Percentiles rank a stretch among this genome's conserved stretches.
These are phyloP conservation scores for Lentinus polychrous DNA, from an alignment of 1,284 basidiomycete species.

Conservation along the genomic window DNA sequence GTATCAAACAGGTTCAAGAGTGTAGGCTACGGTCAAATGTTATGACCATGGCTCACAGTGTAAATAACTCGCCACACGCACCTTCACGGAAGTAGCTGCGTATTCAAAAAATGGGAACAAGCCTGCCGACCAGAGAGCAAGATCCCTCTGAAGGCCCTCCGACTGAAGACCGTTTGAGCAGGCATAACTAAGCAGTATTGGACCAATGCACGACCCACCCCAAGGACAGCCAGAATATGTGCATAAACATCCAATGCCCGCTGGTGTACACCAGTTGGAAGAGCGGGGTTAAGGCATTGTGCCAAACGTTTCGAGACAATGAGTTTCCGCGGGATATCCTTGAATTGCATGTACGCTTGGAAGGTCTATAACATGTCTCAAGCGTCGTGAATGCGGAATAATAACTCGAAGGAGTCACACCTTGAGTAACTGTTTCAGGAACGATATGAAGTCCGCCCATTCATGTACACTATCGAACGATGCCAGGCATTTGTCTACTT, in stretches of 20 bases:
- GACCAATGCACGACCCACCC: conserved; percentile 45
- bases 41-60: not conserved
- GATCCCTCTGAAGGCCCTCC: conserved; percentile 83
- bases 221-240: conserved; percentile 86
- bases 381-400: conserved; percentile 2
- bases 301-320: conserved; percentile 93
- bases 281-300: conserved; percentile 94
- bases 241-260: conserved; percentile 93
- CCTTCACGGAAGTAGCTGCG: conserved; percentile 92
- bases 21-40: conserved; percentile 49
- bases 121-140: conserved; percentile 93
- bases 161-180: conserved; percentile 40
- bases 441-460: conserved; percentile 99
- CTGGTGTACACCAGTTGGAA: conserved; percentile 96
- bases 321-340: conserved; percentile 92
- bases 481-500: conserved; percentile 88
- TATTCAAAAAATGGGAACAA: conserved; percentile 99
- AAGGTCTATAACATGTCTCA: conserved; percentile 55
- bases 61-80: conserved; percentile 23
- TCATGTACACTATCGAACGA: conserved; percentile 96
- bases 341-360: conserved; percentile 87
- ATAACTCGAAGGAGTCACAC: conserved; percentile 34
- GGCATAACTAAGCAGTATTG: not conserved
- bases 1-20: conserved; percentile 85
- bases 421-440: conserved; percentile 92